Base-by-base conservation (phyloP, 306 rosid species). In the Prunus salicina region DNA sequence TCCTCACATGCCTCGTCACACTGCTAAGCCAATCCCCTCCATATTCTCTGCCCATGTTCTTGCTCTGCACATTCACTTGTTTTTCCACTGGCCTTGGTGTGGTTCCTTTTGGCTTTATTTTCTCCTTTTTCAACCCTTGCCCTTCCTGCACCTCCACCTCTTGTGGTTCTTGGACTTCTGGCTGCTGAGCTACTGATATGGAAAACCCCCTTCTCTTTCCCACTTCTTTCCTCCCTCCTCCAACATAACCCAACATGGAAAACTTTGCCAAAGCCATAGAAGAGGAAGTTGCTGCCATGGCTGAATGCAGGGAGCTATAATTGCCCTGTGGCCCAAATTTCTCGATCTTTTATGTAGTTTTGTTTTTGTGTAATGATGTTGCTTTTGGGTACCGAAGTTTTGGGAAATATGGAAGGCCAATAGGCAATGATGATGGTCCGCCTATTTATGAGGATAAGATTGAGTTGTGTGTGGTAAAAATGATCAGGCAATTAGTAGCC, bases 21-120 rank as follows among this genome's bases (percentile, higher is more conserved):
- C 91, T 78, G 85, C 94, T 87, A 18, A 89, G 88, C 94, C 91
- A 95, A 72, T 95, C 97, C 56, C 98, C 97, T 72, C 98, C 98
- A 74, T 89, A 92, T 57, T 95, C 98, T 76, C 89, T 89, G 50
- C 84, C 66, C 97, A 95, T 84, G 82, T 89, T 89, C 85, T 80
- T 92, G 89, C 91, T 87, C 83, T 86, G 86, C 60, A 95, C 97
- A 52, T 88, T 90, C 78, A 69, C 2, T 73, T 95, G 97, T 32
- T 77, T 73, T 58, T 92, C 98, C 80, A 90, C 98, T 13, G 98
- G 98, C 82, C 98, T 87, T 49, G 87, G 91, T 19, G 32, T 76
- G 49, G 84, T 79, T 58, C 90, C 89, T 75, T 78, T 81, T 20
- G 84, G 80, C 79, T 86, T 79, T 28, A 62, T 74, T 38, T 67